Evolutionary conservation across 495 filamentous ascomycete species (phyloP).

Genomic region (Ramalina intermedia): DNA sequence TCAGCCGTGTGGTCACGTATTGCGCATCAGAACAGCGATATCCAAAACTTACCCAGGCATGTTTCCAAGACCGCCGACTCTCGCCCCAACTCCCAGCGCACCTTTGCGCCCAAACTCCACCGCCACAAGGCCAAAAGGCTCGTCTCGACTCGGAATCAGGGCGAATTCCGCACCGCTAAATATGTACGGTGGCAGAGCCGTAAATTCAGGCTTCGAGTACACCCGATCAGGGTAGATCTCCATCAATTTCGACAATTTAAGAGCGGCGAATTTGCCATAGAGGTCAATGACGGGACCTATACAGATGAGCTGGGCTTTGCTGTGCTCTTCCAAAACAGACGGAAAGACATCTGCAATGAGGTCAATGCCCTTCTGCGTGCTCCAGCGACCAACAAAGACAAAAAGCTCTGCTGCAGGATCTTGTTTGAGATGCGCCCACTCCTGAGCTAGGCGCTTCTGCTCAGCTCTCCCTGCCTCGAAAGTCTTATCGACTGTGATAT

Average conservation of each 20-base stretch:
- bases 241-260: slow-evolving; percentile 62
- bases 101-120: slow-evolving; percentile 72
- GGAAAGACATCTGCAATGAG: slow-evolving; percentile 68
- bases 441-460: slow-evolving; percentile 54
- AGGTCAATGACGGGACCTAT: slow-evolving; percentile 65
- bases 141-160: slow-evolving; percentile 64
- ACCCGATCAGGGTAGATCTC: slow-evolving; percentile 62
- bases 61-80: slow-evolving; percentile 54
- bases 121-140: slow-evolving; percentile 70
- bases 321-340: slow-evolving; percentile 50
- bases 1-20: slow-evolving; percentile 40
- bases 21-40: slow-evolving; percentile 35
- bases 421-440: slow-evolving; percentile 58
- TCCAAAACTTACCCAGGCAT: slow-evolving; percentile 51
- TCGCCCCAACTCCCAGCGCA: slow-evolving; percentile 57
- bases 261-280: slow-evolving; percentile 62
- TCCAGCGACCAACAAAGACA: slow-evolving; percentile 70
- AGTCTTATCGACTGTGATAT: slow-evolving; percentile 39
- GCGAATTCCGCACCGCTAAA: slow-evolving; percentile 71
- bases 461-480: slow-evolving; percentile 43
- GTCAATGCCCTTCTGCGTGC: slow-evolving; percentile 65
- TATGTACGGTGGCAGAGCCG: slow-evolving; percentile 56
- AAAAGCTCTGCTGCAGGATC: slow-evolving; percentile 56
- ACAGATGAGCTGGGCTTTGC: slow-evolving; percentile 54
- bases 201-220: slow-evolving; percentile 65